phyloP scores from a whole-genome alignment of 2,329 filamentous ascomycete species.

The Microascus cirrosus region DNA sequence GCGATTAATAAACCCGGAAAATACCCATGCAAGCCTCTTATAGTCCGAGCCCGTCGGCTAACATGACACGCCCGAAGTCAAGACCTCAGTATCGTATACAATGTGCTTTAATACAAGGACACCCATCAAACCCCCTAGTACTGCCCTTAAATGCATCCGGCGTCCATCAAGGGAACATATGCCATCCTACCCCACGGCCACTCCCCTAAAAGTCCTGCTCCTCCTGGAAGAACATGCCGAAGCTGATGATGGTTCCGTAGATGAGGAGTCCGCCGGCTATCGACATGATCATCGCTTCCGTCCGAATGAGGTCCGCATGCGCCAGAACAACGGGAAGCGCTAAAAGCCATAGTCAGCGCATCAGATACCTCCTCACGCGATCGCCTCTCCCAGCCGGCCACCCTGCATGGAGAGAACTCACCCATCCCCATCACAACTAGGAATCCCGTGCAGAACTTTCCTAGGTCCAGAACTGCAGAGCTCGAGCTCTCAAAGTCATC shows the following conservation, averaged over 20 bases:
- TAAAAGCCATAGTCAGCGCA: slow-evolving; percentile 21
- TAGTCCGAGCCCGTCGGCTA: neutral
- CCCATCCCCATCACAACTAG: slow-evolving; percentile 96
- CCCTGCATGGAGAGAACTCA: slow-evolving; percentile 30
- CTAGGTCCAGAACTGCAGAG: slow-evolving; percentile 81
- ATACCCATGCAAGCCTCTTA: slow-evolving; percentile 9
- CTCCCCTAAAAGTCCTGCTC: slow-evolving; percentile 76
- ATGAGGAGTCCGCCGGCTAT: slow-evolving; percentile 87
- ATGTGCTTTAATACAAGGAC: neutral
- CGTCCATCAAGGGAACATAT: neutral
- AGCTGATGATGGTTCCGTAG: slow-evolving; percentile 96
- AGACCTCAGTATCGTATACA: neutral
- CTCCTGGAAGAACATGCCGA: slow-evolving; percentile 96
- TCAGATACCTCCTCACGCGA: neutral
- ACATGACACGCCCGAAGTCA: neutral
- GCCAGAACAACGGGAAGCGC: slow-evolving; percentile 82
- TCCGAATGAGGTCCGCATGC: slow-evolving; percentile 71
- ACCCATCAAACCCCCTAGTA: neutral
- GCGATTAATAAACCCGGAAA: neutral
- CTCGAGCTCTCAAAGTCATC: slow-evolving; percentile 88
- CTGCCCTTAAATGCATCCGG: neutral
- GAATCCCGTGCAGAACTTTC: slow-evolving; percentile 88
- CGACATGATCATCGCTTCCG: slow-evolving; percentile 89
- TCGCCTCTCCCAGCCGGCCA: neutral
- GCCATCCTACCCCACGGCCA: neutral